A percentile compares a stretch with the other conserved stretches of the same genome.
Conservation (phyloP, 257 asterid species). For the Solanum acaule region DNA sequence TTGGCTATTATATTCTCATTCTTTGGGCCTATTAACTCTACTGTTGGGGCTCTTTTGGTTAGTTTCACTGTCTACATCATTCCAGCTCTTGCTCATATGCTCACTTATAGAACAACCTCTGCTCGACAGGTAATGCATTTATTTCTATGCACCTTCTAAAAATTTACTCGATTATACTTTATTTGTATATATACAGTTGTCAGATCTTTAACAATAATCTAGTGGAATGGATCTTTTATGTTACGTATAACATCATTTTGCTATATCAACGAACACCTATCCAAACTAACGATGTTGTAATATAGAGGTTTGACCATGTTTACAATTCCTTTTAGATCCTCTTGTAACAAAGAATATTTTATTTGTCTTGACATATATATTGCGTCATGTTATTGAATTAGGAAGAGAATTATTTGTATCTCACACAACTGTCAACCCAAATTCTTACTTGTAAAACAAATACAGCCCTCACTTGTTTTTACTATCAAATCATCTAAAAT, state of each 20-base stretch:
- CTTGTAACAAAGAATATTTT: background rate
- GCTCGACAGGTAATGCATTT: conserved; percentile 61
- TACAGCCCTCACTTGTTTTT: too few species aligned
- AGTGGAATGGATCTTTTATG: background rate
- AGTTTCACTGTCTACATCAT: conserved; percentile 92
- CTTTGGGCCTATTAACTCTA: conserved; percentile 88
- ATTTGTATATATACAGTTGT: background rate
- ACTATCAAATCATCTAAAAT: too few species aligned
- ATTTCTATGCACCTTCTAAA: background rate
- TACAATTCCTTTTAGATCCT: background rate
- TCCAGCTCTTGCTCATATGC: conserved; percentile 90
- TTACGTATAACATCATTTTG: background rate
- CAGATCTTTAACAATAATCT: background rate
- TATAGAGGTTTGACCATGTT: background rate
- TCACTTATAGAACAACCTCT: conserved; percentile 59
- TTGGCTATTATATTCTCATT: conserved; percentile 89
- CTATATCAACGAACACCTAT: background rate
- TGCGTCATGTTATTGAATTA: background rate
- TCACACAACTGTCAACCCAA: background rate
- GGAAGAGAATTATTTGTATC: background rate
- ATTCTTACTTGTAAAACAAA: background rate
- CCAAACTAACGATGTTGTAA: background rate
- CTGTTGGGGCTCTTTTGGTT: conserved; percentile 88
- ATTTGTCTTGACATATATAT: background rate
- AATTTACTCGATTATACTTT: background rate